Conservation (phyloP, 352 stramenopile species). For the Pythium sp. region DNA sequence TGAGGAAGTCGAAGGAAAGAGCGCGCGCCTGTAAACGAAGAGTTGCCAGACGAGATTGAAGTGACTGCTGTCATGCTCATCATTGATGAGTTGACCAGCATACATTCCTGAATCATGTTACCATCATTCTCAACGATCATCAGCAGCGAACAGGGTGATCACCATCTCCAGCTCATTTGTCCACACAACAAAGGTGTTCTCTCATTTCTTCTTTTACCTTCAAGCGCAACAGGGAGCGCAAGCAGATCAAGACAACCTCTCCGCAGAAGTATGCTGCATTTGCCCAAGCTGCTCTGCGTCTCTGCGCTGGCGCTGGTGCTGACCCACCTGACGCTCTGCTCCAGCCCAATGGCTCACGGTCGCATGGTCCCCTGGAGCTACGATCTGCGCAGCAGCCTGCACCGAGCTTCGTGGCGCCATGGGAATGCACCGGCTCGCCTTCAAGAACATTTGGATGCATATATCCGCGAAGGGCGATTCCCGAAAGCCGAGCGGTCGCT, state of each 20-base stretch:
- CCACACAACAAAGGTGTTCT: neutral
- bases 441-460: slow-evolving; percentile 31
- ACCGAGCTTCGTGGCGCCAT: slow-evolving; percentile 10
- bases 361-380: slow-evolving; percentile 13
- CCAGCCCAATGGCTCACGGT: neutral
- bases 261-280: neutral
- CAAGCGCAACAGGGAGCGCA: neutral
- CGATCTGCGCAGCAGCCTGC: slow-evolving; percentile 17
- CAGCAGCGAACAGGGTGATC: too few species aligned
- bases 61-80: neutral
- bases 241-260: neutral
- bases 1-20: neutral
- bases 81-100: neutral
- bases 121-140: neutral
- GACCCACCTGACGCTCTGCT: neutral
- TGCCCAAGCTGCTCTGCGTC: neutral
- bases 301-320: slow-evolving; percentile 1
- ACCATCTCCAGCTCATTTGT: neutral
- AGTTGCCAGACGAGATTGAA: neutral
- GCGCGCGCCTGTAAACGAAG: neutral
- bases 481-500: neutral
- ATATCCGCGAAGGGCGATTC: slow-evolving; percentile 17
- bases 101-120: neutral
- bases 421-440: slow-evolving; percentile 11
- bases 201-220: neutral